These are phyloP conservation scores for Fraxinus platypoda DNA, from an alignment of 305 asterid genomes.

Conservation along the genomic window DNA sequence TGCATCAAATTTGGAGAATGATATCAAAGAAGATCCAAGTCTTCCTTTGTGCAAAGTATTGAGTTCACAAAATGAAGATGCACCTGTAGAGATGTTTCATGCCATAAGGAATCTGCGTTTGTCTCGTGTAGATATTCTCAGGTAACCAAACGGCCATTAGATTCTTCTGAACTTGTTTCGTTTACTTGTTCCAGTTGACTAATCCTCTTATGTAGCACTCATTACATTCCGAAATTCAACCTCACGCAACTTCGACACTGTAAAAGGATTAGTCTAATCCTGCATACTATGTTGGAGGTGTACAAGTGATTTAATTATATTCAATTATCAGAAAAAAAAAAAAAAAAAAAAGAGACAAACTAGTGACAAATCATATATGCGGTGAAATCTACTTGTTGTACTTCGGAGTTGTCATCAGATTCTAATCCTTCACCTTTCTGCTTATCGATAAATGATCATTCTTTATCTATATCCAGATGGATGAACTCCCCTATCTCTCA, in stretches of 20 bases:
- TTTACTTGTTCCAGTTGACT: neutral
- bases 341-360: neutral
- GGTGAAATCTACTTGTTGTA: neutral
- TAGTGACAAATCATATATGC: neutral
- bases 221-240: neutral
- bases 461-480: constrained; percentile 43
- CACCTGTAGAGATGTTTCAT: constrained; percentile 44
- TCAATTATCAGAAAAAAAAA: neutral
- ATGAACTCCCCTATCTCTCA: constrained; percentile 40
- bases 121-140: constrained; percentile 72
- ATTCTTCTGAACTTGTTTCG: neutral
- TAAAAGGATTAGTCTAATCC: neutral
- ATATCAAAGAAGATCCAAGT: constrained; percentile 18
- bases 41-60: constrained; percentile 23
- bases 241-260: neutral
- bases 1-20: constrained; percentile 28
- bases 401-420: neutral
- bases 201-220: neutral
- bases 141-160: constrained; percentile 30
- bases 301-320: neutral
- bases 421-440: neutral
- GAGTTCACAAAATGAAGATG: constrained; percentile 19
- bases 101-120: constrained; percentile 62
- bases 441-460: neutral
- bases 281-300: neutral